Conservation (phyloP, 495 filamentous ascomycete species). For the Lophium mytilinum region DNA sequence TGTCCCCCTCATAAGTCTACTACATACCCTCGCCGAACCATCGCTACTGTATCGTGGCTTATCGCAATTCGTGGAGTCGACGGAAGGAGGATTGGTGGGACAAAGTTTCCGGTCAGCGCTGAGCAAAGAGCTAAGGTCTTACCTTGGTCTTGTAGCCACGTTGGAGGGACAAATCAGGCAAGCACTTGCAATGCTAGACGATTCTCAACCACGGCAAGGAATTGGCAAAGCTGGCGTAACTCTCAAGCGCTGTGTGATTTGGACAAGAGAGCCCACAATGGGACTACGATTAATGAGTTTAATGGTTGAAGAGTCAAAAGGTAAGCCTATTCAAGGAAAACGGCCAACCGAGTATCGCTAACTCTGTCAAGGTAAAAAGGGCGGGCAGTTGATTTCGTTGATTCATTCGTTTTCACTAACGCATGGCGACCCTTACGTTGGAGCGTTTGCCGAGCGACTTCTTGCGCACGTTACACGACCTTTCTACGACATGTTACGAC, state of each 20-base stretch:
- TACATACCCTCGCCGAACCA: slow-evolving; percentile 88
- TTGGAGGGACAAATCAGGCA: slow-evolving; percentile 89
- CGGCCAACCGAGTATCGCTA: neutral
- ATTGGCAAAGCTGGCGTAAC: slow-evolving; percentile 89
- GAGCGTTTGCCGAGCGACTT: slow-evolving; percentile 87
- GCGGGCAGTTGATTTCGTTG: slow-evolving; percentile 86
- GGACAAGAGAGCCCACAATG: slow-evolving; percentile 97
- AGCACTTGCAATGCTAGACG: slow-evolving; percentile 61
- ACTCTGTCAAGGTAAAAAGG: slow-evolving; percentile 55
- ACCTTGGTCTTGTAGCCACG: slow-evolving; percentile 86
- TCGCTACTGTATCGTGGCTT: slow-evolving; percentile 80
- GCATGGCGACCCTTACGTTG: slow-evolving; percentile 91
- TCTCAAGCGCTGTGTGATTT: slow-evolving; percentile 89
- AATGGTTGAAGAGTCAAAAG: slow-evolving; percentile 83
- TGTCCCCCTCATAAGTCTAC: slow-evolving; percentile 73
- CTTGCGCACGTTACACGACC: slow-evolving; percentile 86
- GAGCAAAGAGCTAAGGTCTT: slow-evolving; percentile 74
- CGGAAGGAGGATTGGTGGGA: slow-evolving; percentile 65
- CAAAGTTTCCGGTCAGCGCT: slow-evolving; percentile 92
- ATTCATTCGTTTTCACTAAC: slow-evolving; percentile 90
- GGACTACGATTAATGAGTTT: slow-evolving; percentile 87
- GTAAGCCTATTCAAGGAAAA: slow-evolving; percentile 35
- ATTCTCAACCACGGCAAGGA: slow-evolving; percentile 52
- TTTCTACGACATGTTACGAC: slow-evolving; percentile 91
- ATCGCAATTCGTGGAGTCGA: slow-evolving; percentile 67